A percentile compares a stretch with the other conserved stretches of the same genome.
Evolutionary conservation across 2,329 filamentous ascomycete species (phyloP).

Genomic region (Calonectria crousiana): DNA sequence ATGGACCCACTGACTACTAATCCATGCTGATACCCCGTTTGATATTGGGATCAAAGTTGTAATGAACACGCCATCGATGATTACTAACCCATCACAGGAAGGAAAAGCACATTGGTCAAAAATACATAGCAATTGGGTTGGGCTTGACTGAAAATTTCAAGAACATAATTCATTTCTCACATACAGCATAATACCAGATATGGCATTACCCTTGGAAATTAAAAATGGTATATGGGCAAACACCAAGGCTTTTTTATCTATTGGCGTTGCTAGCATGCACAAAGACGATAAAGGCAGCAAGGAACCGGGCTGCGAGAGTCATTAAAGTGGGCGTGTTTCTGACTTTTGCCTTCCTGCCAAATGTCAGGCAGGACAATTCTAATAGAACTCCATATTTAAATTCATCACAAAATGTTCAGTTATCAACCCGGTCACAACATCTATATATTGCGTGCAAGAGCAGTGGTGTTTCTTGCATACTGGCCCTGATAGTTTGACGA

Average conservation of each 20-base stretch:
- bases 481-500: too few species aligned
- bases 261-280: neutral
- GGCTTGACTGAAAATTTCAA: neutral
- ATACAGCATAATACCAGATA: neutral
- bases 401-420: neutral
- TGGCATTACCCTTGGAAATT: neutral
- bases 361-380: neutral
- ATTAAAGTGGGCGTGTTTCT: neutral
- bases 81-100: neutral
- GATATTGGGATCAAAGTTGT: neutral
- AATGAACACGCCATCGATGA: too few species aligned
- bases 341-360: neutral
- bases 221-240: neutral
- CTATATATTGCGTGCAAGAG: neutral
- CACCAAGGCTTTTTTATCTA: neutral
- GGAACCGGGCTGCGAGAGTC: neutral
- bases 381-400: neutral
- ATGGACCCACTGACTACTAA: neutral
- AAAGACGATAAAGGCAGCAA: neutral
- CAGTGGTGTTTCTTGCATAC: neutral
- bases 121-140: neutral
- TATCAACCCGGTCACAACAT: neutral
- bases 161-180: neutral
- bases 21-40: neutral
- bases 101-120: too few species aligned